Percentiles rank a stretch among this genome's conserved stretches.
phyloP scores from a whole-genome alignment of 2,329 filamentous ascomycete genomes.

The Tolypocladium album region DNA sequence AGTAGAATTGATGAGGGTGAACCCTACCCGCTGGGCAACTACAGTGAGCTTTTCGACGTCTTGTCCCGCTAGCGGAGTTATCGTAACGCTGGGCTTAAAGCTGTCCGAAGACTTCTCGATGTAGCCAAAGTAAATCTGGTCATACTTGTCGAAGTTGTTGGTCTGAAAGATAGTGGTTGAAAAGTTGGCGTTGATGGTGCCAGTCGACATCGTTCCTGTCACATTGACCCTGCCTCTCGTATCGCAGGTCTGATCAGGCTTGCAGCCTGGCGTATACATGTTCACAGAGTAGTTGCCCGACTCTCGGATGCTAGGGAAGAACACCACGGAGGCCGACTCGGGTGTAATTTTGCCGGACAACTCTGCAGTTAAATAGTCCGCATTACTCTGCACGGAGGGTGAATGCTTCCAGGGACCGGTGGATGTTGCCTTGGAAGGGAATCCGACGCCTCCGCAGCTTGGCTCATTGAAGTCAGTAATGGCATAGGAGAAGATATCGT shows the following conservation, averaged over 20 bases:
- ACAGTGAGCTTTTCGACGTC: constrained; percentile 53
- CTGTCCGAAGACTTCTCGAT: constrained; percentile 63
- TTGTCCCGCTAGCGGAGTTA: constrained; percentile 59
- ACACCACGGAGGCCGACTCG: constrained; percentile 59
- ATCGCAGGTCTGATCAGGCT: constrained; percentile 64
- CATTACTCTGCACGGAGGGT: constrained; percentile 56
- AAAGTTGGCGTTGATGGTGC: constrained; percentile 34
- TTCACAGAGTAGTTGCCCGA: constrained; percentile 87
- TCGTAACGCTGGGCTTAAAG: constrained; percentile 72
- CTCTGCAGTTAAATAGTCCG: constrained; percentile 65
- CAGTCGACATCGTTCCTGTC: constrained; percentile 56
- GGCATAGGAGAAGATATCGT: constrained; percentile 78
- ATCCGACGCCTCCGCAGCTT: constrained; percentile 53
- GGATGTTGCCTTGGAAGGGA: constrained; percentile 52
- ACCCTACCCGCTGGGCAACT: constrained; percentile 83
- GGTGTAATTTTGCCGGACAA: constrained; percentile 46
- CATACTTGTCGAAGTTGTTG: constrained; percentile 94
- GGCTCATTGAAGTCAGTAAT: constrained; percentile 85
- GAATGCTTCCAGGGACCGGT: constrained; percentile 67
- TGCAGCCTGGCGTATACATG: constrained; percentile 86
- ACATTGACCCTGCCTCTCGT: constrained; percentile 75
- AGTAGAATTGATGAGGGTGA: constrained; percentile 61
- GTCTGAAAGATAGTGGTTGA: constrained; percentile 69
- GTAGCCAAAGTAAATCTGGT: constrained; percentile 77
- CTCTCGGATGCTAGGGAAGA: constrained; percentile 74